Evolutionary conservation across 345 rosid genomes (phyloP).

Genomic region (Salix dunnii): DNA sequence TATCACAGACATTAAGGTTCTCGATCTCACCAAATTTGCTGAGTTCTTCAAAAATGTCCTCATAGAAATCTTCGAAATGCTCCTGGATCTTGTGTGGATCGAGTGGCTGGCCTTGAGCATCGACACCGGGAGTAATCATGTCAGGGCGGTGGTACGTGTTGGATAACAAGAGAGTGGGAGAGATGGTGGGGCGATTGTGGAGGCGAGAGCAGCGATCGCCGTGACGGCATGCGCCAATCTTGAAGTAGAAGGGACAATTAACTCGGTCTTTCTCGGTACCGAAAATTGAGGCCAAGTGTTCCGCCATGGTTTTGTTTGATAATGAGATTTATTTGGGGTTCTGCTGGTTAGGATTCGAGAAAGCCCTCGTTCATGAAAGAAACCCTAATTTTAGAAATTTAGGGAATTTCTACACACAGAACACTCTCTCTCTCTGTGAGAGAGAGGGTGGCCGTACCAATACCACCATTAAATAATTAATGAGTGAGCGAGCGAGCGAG

Average conservation of each 20-base stretch:
- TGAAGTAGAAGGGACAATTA: constrained; percentile 82
- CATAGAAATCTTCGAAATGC: constrained; percentile 77
- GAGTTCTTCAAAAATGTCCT: constrained; percentile 91
- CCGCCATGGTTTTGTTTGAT: constrained; percentile 54
- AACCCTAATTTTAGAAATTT: not conserved
- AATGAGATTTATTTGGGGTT: not conserved
- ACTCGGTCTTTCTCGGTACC: constrained; percentile 88
- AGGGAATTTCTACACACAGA: not conserved
- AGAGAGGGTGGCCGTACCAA: not conserved
- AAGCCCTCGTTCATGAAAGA: not conserved
- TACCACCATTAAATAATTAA: too few species aligned
- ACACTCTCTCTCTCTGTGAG: not conserved
- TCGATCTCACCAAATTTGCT: constrained; percentile 83
- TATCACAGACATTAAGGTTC: constrained; percentile 78
- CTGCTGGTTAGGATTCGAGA: not conserved
- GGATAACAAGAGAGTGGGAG: constrained; percentile 71
- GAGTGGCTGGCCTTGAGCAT: constrained; percentile 57
- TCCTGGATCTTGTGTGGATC: constrained; percentile 73
- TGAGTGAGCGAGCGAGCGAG: not conserved
- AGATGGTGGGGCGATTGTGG: constrained; percentile 75
- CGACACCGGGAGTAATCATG: constrained; percentile 83
- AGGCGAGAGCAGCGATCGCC: constrained; percentile 93
- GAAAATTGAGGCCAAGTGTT: constrained; percentile 88
- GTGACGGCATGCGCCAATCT: constrained; percentile 88
- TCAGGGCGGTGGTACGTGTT: constrained; percentile 87